Base-by-base conservation (phyloP, 139 green algal species). In the Pseudopediastrum boryanum region DNA sequence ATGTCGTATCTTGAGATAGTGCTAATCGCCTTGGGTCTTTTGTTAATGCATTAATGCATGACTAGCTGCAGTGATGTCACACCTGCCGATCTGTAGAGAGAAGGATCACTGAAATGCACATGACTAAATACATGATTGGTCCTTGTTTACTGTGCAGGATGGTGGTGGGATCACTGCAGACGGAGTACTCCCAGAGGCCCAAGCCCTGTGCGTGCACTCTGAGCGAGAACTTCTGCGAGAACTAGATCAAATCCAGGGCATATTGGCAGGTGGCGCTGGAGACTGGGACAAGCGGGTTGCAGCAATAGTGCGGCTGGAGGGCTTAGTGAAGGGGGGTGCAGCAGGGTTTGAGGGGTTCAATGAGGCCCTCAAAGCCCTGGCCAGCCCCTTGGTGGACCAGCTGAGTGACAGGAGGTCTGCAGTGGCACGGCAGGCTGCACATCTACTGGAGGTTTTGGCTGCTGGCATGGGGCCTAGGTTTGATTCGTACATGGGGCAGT, bases 301-400 rank as follows among this genome's bases (percentile, higher is more conserved):
- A 6, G 84, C 88, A 4, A 85, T 97, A 87, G 62, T 91, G 64
- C 83, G 87, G 13, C 43, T 97, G 46, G 90, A 97, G 78, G 87
- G 85, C 0, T 72, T 96, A 25, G 84, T 90, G 35, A 70, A 71
- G 21, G 93, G 93, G 10, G 89, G 87, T 36, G 87, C 87, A 5
- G 58, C 77, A 21, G 51, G 75, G 13, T 69, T 25, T 33, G 68
- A 71, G 2, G 52, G 43, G 39, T 92, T 94, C 39, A 27, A 78
- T 13, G 89, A 92, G 31, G 41, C 73, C 27, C 69, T 94, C 44
- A 33, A 63, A 23, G 35, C 42, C 29, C 74, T 81, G 43, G 42
- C 63, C 2, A 81, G 89, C 35, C 61, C 52, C 9, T 2, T 83
- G 27, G 52, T 76, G 25, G 66, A 77, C 23, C 75, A 83, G 56